A percentile compares a stretch with the other conserved stretches of the same genome.
These are phyloP conservation scores for Protomyces pachydermus DNA, from an alignment of 1,139 yeast genomes.

Conservation along the genomic window DNA sequence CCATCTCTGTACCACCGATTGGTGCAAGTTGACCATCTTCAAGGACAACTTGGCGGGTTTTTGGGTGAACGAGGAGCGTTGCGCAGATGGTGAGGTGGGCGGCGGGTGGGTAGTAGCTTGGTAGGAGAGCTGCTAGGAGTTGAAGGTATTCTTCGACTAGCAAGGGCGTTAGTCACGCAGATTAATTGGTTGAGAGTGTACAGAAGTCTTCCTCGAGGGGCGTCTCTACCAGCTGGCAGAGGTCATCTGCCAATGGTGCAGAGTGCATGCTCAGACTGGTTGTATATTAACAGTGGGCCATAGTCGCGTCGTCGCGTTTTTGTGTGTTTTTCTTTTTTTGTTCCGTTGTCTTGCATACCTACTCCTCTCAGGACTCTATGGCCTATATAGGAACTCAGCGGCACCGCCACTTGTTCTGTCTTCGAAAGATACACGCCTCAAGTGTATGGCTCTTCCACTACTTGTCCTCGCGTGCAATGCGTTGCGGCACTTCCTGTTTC, in stretches of 20 bases:
- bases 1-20: neutral
- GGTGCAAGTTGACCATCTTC: neutral
- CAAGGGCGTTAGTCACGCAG: too few species aligned
- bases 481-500: too few species aligned
- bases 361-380: too few species aligned
- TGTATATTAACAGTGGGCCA: too few species aligned
- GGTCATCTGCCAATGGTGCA: neutral
- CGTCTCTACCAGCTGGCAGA: constrained; percentile 6
- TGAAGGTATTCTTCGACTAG: neutral
- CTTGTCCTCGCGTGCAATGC: too few species aligned
- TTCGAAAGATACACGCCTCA: too few species aligned
- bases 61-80: constrained; percentile 15
- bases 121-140: constrained; percentile 9
- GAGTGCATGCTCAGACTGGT: neutral
- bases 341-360: too few species aligned
- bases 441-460: too few species aligned
- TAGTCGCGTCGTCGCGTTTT: too few species aligned
- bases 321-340: too few species aligned
- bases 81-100: constrained; percentile 10
- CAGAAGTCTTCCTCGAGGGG: constrained; percentile 18
- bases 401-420: too few species aligned
- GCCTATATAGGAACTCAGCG: too few species aligned
- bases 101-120: constrained; percentile 1
- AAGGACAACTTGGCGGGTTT: neutral
- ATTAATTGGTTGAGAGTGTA: neutral